Conservation (phyloP, 2,329 filamentous ascomycete genomes). For the Penicillium vulpinum region DNA sequence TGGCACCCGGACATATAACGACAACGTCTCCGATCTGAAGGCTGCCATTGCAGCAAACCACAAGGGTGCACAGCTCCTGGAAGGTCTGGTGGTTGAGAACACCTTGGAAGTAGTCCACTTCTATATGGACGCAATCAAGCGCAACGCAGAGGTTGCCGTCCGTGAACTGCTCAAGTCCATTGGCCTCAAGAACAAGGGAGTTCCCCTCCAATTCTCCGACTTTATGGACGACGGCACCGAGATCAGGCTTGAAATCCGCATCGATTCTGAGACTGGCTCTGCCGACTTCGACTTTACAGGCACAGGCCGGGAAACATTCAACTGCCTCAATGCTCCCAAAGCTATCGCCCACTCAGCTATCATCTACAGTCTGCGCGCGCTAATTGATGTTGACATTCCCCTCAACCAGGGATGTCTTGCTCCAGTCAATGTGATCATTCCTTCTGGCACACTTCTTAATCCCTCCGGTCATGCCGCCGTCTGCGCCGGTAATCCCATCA, state of each 20-base stretch:
- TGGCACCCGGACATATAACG: slow-evolving; percentile 63
- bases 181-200: slow-evolving; percentile 57
- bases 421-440: slow-evolving; percentile 68
- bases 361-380: slow-evolving; percentile 60
- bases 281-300: slow-evolving; percentile 72
- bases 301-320: slow-evolving; percentile 65
- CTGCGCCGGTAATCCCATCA: slow-evolving; percentile 74
- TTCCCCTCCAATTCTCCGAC: slow-evolving; percentile 61
- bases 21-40: slow-evolving; percentile 50
- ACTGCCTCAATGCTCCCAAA: slow-evolving; percentile 71
- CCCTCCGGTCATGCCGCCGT: slow-evolving; percentile 72
- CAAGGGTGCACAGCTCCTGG: slow-evolving; percentile 41
- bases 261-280: slow-evolving; percentile 71
- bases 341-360: slow-evolving; percentile 67
- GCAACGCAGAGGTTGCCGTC: slow-evolving; percentile 72
- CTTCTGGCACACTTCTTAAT: slow-evolving; percentile 63
- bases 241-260: slow-evolving; percentile 68
- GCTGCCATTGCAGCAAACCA: slow-evolving; percentile 49
- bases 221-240: slow-evolving; percentile 80
- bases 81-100: slow-evolving; percentile 38
- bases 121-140: slow-evolving; percentile 55
- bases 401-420: slow-evolving; percentile 77
- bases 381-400: slow-evolving; percentile 76
- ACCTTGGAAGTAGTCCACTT: slow-evolving; percentile 37
- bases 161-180: slow-evolving; percentile 46